These are phyloP conservation scores for Hypocrella siamensis DNA, from an alignment of 2,329 filamentous ascomycete genomes.

Conservation along the genomic window DNA sequence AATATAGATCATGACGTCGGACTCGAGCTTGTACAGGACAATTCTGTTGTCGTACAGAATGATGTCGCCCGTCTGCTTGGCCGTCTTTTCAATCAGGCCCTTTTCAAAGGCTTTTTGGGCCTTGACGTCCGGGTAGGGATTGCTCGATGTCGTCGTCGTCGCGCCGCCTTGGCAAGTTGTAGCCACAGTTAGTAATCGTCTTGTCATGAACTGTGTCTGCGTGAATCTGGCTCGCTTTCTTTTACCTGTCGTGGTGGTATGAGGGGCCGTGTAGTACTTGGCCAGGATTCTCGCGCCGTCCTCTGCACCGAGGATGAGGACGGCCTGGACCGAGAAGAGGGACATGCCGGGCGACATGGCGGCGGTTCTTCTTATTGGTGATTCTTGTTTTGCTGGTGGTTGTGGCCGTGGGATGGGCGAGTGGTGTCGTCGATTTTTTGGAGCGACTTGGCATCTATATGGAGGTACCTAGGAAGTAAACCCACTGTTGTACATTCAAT, in stretches of 20 bases:
- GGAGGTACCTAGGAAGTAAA: no score
- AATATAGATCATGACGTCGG: slow-evolving; percentile 91
- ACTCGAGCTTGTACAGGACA: slow-evolving; percentile 95
- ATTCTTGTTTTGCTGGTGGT: no score
- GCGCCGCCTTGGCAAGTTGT: slow-evolving; percentile 20
- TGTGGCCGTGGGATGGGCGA: no score
- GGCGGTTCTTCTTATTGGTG: no score
- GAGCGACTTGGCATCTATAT: no score
- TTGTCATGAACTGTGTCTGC: not conserved
- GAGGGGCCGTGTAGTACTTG: slow-evolving; percentile 72
- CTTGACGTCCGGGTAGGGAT: slow-evolving; percentile 78
- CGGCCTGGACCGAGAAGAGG: slow-evolving; percentile 61
- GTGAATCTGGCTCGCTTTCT: not conserved
- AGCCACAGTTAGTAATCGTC: slow-evolving; percentile 7
- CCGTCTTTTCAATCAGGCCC: slow-evolving; percentile 85
- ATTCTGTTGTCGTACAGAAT: slow-evolving; percentile 95
- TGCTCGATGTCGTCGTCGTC: slow-evolving; percentile 40
- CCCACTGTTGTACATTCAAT: no score
- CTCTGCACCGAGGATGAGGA: slow-evolving; percentile 67
- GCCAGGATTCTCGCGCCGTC: slow-evolving; percentile 84
- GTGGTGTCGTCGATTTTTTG: no score
- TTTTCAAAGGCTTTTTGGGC: slow-evolving; percentile 96
- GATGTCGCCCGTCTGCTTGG: slow-evolving; percentile 89
- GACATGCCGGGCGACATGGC: slow-evolving; percentile 61
- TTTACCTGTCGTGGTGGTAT: slow-evolving; percentile 24